Base-by-base conservation (phyloP, 306 rosid species). In the Casuarina equisetifolia region DNA sequence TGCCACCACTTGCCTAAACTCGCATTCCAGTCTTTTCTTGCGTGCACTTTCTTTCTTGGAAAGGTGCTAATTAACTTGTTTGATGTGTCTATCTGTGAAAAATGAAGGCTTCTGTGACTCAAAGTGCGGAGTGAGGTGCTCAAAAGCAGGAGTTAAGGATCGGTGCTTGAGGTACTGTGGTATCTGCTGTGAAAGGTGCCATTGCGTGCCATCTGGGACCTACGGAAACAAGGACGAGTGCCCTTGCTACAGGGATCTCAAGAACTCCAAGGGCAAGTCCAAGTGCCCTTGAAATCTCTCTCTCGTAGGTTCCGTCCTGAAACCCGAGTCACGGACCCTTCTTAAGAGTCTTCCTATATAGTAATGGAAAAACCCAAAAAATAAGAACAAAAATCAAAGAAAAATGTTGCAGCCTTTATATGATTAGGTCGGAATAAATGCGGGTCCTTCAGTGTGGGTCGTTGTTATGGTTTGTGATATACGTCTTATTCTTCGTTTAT, bases 161-260 rank as follows among this genome's bases (percentile, higher is more conserved):
- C 53, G 97, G 70, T 95, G 99, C 80, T 54, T 92, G 81, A 91
- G 69, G 82, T 92, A 76, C 80, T 95, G 98, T 2, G 92, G 96
- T 35, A 89, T 95, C 11, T 95, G 98, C 81, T 95, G 99, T 19
- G 84, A 79, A 16, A 89, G 83, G 77, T 95, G 98, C 75, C 45
- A 87, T 0, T 92, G 98, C 40, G 97, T 92, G 75, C 98, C 98
- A 2, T 92, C 97, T 53, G 97, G 97, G 74, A 92, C 97, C 74
- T 88, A 79, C 15, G 97, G 97, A 10, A 87, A 95, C 86, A 92
- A 95, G 85, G 55, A 91, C 74, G 93, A 95, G 84, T 92, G 97
- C 85, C 92, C 97, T 87, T 95, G 97, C 82, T 92, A 95, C 84
- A 82, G 84, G n/a, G 86, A 85, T 69, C 57, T 89, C 75, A 95